A percentile compares a stretch with the other conserved stretches of the same genome.
Evolutionary conservation across 306 rosid species (phyloP).

Genomic region (Fragaria ananassa): DNA sequence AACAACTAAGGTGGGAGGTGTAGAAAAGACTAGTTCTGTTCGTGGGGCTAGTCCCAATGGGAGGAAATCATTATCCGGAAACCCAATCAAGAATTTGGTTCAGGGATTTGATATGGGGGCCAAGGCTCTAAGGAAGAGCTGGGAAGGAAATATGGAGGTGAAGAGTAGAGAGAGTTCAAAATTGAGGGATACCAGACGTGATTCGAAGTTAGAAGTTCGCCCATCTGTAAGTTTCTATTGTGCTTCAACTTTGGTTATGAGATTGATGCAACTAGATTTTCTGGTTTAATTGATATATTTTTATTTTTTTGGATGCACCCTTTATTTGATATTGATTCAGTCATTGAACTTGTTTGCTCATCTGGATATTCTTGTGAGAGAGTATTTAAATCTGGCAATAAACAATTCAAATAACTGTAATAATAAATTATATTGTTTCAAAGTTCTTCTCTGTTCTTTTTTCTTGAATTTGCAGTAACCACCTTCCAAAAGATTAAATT

Average conservation of each 20-base stretch:
- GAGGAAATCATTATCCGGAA: slow-evolving; percentile 49
- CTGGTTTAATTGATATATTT: not conserved
- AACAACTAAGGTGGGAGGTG: slow-evolving; percentile 43
- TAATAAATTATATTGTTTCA: slow-evolving; percentile 2
- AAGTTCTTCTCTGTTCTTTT: not conserved
- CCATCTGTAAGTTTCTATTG: slow-evolving; percentile 55
- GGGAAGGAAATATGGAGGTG: slow-evolving; percentile 94
- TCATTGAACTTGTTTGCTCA: slow-evolving; percentile 6
- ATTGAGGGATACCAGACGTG: slow-evolving; percentile 53
- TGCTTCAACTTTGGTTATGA: not conserved
- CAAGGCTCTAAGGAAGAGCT: slow-evolving; percentile 91
- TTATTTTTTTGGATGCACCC: not conserved
- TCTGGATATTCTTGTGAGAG: slow-evolving; percentile 4
- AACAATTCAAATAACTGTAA: not conserved
- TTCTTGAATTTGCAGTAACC: not conserved
- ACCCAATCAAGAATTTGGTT: slow-evolving; percentile 58
- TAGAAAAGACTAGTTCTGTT: slow-evolving; percentile 46
- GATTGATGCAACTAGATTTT: slow-evolving; percentile 1
- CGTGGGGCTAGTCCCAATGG: slow-evolving; percentile 55
- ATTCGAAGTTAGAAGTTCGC: slow-evolving; percentile 56
- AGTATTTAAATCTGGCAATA: not conserved
- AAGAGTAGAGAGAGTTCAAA: slow-evolving; percentile 62
- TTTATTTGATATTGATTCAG: not conserved
- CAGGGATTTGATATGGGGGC: slow-evolving; percentile 90
- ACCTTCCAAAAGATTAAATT: not conserved